Conservation (phyloP, 2,329 filamentous ascomycete genomes). For the Monosporascus sp. region DNA sequence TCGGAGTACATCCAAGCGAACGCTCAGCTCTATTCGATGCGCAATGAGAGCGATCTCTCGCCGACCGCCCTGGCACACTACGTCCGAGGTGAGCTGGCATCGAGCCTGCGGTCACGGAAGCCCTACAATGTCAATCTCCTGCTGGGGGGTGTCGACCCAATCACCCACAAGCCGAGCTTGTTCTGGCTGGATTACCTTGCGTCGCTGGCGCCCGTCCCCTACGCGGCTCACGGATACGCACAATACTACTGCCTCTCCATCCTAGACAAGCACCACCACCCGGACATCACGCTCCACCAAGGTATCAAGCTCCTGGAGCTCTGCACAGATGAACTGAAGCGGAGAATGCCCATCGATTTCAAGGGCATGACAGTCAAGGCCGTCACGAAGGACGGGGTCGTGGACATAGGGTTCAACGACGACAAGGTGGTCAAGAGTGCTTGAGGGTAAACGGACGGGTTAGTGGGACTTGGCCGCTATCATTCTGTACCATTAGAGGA, state of each 20-base stretch:
- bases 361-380: slow-evolving; percentile 95
- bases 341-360: slow-evolving; percentile 95
- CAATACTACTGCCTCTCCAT: slow-evolving; percentile 99
- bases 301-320: slow-evolving; percentile 88
- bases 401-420: slow-evolving; percentile 80
- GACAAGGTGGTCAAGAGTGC: slow-evolving; percentile 63
- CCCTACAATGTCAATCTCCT: slow-evolving; percentile 97
- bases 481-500: neutral
- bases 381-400: slow-evolving; percentile 88
- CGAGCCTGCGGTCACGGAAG: slow-evolving; percentile 82
- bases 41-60: slow-evolving; percentile 88
- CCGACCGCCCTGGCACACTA: slow-evolving; percentile 88
- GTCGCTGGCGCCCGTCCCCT: slow-evolving; percentile 79
- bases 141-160: slow-evolving; percentile 87
- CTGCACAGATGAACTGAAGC: slow-evolving; percentile 96
- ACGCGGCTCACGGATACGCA: slow-evolving; percentile 96
- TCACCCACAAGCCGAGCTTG: slow-evolving; percentile 82
- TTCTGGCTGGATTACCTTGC: slow-evolving; percentile 99
- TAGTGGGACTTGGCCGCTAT: neutral
- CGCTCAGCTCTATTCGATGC: slow-evolving; percentile 96
- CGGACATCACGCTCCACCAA: slow-evolving; percentile 82
- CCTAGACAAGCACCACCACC: slow-evolving; percentile 97
- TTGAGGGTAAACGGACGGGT: slow-evolving; percentile 31
- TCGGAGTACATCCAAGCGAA: slow-evolving; percentile 99
- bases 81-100: slow-evolving; percentile 88